These are phyloP conservation scores for Corymbia citriodora DNA, from an alignment of 441 rosid genomes.

Conservation along the genomic window DNA sequence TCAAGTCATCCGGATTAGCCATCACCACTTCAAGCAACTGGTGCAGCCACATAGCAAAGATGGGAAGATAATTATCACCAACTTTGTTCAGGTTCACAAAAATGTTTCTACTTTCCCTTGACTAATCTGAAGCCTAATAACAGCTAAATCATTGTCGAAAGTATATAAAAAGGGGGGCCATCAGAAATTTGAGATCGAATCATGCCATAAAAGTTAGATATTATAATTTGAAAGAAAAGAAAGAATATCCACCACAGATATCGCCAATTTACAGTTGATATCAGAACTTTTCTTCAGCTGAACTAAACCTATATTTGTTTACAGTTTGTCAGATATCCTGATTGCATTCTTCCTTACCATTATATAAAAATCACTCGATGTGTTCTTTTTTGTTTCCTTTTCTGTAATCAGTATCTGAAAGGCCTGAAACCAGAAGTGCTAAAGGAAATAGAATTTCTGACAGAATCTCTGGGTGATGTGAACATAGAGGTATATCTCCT, in stretches of 20 bases:
- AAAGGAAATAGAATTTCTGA: slow-evolving; percentile 37
- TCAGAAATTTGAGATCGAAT: neutral
- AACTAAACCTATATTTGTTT: neutral
- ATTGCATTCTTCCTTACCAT: neutral
- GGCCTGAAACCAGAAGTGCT: slow-evolving; percentile 33
- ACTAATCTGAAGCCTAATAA: neutral
- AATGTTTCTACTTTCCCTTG: neutral
- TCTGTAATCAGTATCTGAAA: slow-evolving; percentile 35
- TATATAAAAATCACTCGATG: neutral
- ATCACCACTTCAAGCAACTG: slow-evolving; percentile 67
- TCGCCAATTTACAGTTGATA: neutral
- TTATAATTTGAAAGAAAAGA: neutral
- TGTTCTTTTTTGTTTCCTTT: neutral
- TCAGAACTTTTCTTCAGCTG: neutral
- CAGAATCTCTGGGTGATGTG: slow-evolving; percentile 32
- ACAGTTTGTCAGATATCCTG: neutral
- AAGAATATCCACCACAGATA: neutral
- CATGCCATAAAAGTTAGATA: neutral
- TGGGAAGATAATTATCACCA: slow-evolving; percentile 46
- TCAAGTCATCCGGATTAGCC: slow-evolving; percentile 76
- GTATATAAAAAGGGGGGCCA: neutral
- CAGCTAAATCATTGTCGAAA: neutral
- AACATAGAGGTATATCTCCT: slow-evolving; percentile 35
- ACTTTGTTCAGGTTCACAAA: slow-evolving; percentile 41
- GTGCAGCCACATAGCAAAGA: slow-evolving; percentile 42